A percentile compares a stretch with the other conserved stretches of the same genome.
phyloP scores from a whole-genome alignment of 371 early-diverging fungal genomes.

The Vairimorpha necatrix region DNA sequence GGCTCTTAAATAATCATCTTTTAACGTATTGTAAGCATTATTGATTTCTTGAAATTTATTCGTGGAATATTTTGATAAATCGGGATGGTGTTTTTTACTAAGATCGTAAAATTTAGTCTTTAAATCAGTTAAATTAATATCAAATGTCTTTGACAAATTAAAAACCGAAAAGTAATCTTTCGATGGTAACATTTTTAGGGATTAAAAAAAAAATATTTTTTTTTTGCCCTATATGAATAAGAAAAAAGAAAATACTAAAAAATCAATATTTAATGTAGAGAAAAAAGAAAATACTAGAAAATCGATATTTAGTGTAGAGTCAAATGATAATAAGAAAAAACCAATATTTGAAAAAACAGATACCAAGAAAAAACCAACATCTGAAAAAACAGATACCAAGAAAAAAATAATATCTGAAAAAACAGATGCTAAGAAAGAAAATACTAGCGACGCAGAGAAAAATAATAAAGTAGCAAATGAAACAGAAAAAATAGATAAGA shows the following conservation, averaged over 20 bases:
- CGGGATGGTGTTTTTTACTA: slow-evolving; percentile 45
- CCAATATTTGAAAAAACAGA: not conserved
- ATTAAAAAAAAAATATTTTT: not conserved
- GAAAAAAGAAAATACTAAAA: not conserved
- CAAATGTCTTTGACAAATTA: slow-evolving; percentile 26
- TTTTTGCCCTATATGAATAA: not conserved
- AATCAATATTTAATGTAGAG: not conserved
- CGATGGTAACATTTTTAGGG: slow-evolving; percentile 18
- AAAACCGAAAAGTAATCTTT: slow-evolving; percentile 32
- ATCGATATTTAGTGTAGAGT: too few relatives aligned
- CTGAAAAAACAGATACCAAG: not conserved
- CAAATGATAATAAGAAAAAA: not conserved
- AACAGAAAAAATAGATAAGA: too few relatives aligned
- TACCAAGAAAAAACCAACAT: not conserved
- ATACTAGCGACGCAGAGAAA: too few relatives aligned
- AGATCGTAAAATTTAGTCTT: slow-evolving; percentile 47
- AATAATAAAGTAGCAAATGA: too few relatives aligned
- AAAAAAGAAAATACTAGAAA: not conserved
- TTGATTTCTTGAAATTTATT: slow-evolving; percentile 23
- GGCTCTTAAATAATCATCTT: slow-evolving; percentile 58
- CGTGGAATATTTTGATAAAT: not conserved
- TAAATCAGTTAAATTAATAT: slow-evolving; percentile 44
- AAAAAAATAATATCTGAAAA: not conserved
- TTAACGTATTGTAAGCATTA: slow-evolving; percentile 49
- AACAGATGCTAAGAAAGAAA: too few relatives aligned